Conservation (phyloP, 352 stramenopile species). For the Globisporangium nagaii region DNA sequence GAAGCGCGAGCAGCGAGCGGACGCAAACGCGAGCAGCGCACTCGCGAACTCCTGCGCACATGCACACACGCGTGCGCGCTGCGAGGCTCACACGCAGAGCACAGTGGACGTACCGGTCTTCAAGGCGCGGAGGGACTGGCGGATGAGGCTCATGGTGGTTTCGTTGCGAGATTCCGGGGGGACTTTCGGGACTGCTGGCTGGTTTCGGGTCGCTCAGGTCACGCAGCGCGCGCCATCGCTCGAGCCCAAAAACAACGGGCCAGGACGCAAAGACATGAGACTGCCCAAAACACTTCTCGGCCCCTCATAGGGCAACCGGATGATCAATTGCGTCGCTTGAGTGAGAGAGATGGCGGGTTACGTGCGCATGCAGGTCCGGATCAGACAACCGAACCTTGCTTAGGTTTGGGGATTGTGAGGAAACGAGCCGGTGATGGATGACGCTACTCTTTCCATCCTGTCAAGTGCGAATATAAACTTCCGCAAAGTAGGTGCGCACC, state of each 20-base stretch:
- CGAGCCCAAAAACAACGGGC: no score
- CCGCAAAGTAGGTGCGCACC: no score
- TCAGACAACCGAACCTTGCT: no score
- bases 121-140: constrained; percentile 69
- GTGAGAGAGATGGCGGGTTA: no score
- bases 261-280: constrained; percentile 7
- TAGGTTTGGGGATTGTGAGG: no score
- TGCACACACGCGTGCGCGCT: not conserved
- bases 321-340: no score
- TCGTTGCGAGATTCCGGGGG: constrained; percentile 21
- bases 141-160: constrained; percentile 72
- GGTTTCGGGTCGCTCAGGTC: not conserved
- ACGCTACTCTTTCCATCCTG: no score
- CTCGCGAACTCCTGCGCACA: not conserved
- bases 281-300: not conserved
- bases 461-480: no score
- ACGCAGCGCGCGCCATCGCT: no score
- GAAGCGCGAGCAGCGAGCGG: not conserved
- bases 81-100: not conserved
- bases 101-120: constrained; percentile 67
- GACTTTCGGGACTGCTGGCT: constrained; percentile 24
- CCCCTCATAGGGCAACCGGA: not conserved
- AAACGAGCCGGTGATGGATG: no score
- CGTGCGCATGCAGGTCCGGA: no score
- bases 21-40: not conserved